Base-by-base conservation (phyloP, 192 early-diverging fungal genomes). In the Backusella sp. region DNA sequence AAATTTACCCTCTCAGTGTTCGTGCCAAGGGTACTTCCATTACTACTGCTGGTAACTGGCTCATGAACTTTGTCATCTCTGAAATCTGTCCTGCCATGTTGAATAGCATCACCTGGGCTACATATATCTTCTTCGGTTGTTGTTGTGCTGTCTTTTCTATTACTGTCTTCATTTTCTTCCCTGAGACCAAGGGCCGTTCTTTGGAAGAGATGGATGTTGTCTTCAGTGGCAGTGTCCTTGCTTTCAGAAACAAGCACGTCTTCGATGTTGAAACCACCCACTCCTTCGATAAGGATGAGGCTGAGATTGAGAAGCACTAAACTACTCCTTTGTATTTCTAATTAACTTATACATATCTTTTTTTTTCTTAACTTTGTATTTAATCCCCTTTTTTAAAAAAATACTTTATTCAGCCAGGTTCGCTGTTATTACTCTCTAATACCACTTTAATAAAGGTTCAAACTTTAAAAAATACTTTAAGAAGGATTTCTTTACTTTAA, bases 171-270 rank as follows among this genome's bases (percentile, higher is more conserved):
- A 71, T 93, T 76, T 88, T 91, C 81, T 92, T 89, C 78, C 92
- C 92, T 15, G 94, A 96, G 84, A 95, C 95, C 78, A 94, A 92
- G 85, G 91, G 92, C 66, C 82, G 86, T 30, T 88, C 93, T 28
- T 88, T 97, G 68, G 96, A 97, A 80, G 93, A 97, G 73, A 94
- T 97, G 91, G 95, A 96, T 66, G 78, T 87, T 19, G 78, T 96
- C 42, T 96, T 93, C 76, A 76, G 75, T 52, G 77, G 74, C 41
- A 19, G 41, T 23, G 46, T 75, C 21, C 21, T 69, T 1, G 34
- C 35, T 23, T 37, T 39, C 68, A 69, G 36, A 39, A 21, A 36
- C 19, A 26, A 69, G 2, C 34, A 69, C 34, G 14, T 4, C 12
- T 62, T 62, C 3, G 56, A 62, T 28, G 56, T 62, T 14, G 56